A percentile compares a stretch with the other conserved stretches of the same genome.
These are phyloP conservation scores for Aquilaria malaccensis DNA, from an alignment of 345 rosid genomes.

Conservation along the genomic window DNA sequence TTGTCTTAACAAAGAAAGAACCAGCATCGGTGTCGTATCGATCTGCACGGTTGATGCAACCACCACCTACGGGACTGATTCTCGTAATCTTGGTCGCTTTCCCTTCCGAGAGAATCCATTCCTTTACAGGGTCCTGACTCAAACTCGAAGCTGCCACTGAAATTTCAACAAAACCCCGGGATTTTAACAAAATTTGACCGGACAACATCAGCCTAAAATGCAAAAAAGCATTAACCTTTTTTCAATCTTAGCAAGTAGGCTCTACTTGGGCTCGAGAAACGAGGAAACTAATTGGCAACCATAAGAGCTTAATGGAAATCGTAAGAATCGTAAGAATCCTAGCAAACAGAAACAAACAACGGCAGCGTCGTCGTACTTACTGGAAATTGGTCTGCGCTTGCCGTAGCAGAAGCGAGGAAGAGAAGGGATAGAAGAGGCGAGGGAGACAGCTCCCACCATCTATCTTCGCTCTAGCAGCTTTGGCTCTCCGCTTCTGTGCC, in stretches of 20 bases:
- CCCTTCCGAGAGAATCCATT: conserved; percentile 86
- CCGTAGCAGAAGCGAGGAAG: conserved; percentile 29
- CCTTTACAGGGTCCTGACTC: conserved; percentile 75
- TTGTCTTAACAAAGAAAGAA: conserved; percentile 83
- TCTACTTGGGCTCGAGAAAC: not conserved
- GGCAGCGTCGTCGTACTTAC: conserved; percentile 30
- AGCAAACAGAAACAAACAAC: not conserved
- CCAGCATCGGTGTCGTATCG: conserved; percentile 78
- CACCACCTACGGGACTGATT: conserved; percentile 79
- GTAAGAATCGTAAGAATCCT: not conserved
- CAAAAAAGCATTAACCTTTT: not conserved
- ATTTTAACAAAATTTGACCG: conserved; percentile 6
- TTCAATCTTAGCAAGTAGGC: not conserved
- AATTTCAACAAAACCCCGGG: conserved; percentile 11
- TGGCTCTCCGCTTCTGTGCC: not conserved
- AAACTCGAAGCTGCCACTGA: conserved; percentile 68
- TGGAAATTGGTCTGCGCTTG: conserved; percentile 30
- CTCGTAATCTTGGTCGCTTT: conserved; percentile 64
- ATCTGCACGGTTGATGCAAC: conserved; percentile 78
- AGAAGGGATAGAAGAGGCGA: conserved; percentile 22
- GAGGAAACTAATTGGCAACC: not conserved
- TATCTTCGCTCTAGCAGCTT: conserved; percentile 7
- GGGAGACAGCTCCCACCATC: conserved; percentile 37
- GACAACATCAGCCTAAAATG: conserved; percentile 1
- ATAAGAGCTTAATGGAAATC: not conserved